Conservation (phyloP, 805 yeast genomes). For the Candida stauntonica region DNA sequence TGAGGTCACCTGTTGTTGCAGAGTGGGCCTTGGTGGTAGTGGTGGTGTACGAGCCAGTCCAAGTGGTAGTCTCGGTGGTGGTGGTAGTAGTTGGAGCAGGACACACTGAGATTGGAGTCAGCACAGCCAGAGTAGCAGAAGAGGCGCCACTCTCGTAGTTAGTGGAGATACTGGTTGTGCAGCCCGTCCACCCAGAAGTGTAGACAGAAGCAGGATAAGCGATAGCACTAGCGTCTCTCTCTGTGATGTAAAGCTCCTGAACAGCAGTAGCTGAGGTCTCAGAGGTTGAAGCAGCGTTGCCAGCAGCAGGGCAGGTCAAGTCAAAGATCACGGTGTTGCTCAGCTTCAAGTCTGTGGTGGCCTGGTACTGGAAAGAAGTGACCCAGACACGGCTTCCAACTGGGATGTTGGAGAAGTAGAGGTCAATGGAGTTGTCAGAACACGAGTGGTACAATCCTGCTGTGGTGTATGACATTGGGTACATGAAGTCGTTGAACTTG, state of each 20-base stretch:
- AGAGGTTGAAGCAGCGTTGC: too few relatives aligned
- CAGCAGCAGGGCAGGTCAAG: slow-evolving; percentile 12
- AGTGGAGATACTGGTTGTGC: slow-evolving; percentile 18
- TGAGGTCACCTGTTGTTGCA: slow-evolving; percentile 10
- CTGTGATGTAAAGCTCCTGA: slow-evolving; percentile 6
- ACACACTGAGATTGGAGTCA: slow-evolving; percentile 14
- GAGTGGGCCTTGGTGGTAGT: slow-evolving; percentile 9
- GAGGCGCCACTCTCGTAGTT: slow-evolving; percentile 9
- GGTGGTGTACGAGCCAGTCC: slow-evolving; percentile 4
- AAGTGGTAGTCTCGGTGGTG: slow-evolving; percentile 2
- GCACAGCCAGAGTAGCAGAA: slow-evolving; percentile 19
- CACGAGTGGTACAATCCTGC: slow-evolving; percentile 23
- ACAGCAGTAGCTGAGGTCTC: too few relatives aligned
- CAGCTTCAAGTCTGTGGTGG: slow-evolving; percentile 3
- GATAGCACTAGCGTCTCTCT: slow-evolving; percentile 21
- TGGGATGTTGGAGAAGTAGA: slow-evolving; percentile 21
- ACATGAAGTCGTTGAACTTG: slow-evolving; percentile 32
- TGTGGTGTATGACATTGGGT: slow-evolving; percentile 23
- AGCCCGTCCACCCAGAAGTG: slow-evolving; percentile 18
- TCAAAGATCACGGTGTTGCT: slow-evolving; percentile 13
- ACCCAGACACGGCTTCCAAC: slow-evolving; percentile 28
- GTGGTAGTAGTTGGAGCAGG: slow-evolving; percentile 9
- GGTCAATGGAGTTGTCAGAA: slow-evolving; percentile 18
- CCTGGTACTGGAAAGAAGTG: slow-evolving; percentile 29
- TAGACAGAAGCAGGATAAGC: slow-evolving; percentile 19